Base-by-base conservation (phyloP, 2,329 filamentous ascomycete genomes). In the Exophiala dermatitidis region DNA sequence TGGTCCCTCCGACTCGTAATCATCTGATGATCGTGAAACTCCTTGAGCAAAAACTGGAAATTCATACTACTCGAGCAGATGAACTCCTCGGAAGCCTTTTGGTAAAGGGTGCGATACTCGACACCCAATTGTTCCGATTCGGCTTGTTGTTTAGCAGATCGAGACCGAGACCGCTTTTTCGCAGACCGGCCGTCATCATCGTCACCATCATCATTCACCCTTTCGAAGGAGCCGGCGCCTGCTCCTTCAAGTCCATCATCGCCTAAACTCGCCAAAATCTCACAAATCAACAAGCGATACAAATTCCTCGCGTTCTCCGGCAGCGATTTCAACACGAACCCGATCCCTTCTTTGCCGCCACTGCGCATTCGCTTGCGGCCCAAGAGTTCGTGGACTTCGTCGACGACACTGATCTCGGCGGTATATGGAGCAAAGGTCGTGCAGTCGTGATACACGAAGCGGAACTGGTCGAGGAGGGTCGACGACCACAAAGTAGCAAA, bases 1-100 rank as follows among this genome's bases (percentile, higher is more conserved):
- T 81, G 79, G 68, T 98, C 91, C 66, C 91, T 91, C 58, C 84
- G 82, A 57, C 87, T 94, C 51, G 88, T 88, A 59, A 98, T 86
- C 83, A 98, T 97, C 66, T 96, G 89, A 73, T 98, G 93, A 65
- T 98, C 93, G 67, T 96, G 89, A 69, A 98, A 93, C 79, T 98
- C 93, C 72, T 97, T 97, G 58, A 98, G 71, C 66, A 98, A 69
- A 29, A 90, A 95, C 56, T 93, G 80, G 73, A 97, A 97, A 58
- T 88, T 90, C 80, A 97, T 90, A 72, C 97, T 93, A 56, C 87
- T 95, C 63, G 88, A 93, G 68, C 91, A 96, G 46, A 98, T 93
- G 69, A 98, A 97, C 66, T 95, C 90, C 71, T 96, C 90, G 3
- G 91, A 86, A 2, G 93, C 90, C 73, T 95, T 96, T 67, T 95